A percentile compares a stretch with the other conserved stretches of the same genome.
Conservation (phyloP, 2,329 filamentous ascomycete species). For the Colletotrichum agaves region DNA sequence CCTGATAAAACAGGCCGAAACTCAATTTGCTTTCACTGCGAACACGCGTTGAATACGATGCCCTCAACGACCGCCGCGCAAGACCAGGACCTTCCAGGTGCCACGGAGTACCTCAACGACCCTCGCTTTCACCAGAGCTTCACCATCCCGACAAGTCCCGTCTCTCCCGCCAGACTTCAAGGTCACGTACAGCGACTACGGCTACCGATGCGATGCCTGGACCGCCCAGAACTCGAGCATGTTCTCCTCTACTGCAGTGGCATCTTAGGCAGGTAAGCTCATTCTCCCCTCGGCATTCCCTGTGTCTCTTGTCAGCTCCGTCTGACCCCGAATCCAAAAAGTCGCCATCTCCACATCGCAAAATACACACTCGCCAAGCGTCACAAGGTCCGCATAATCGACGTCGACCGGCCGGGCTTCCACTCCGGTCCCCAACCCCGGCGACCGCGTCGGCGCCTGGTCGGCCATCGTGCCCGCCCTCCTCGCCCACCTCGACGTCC, state of each 20-base stretch:
- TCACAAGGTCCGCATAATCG: slow-evolving; percentile 47
- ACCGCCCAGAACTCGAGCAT: slow-evolving; percentile 40
- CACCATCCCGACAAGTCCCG: slow-evolving; percentile 40
- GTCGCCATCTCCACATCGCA: slow-evolving; percentile 42
- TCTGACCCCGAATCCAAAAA: neutral
- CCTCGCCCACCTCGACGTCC: slow-evolving; percentile 47
- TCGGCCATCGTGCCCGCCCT: slow-evolving; percentile 46
- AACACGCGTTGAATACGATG: neutral
- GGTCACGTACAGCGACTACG: slow-evolving; percentile 46
- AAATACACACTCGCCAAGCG: slow-evolving; percentile 47
- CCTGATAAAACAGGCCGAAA: neutral
- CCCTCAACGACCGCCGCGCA: neutral
- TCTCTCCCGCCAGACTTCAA: slow-evolving; percentile 31
- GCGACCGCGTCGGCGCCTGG: slow-evolving; percentile 42
- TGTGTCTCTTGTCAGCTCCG: too few relatives aligned
- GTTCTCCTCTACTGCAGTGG: slow-evolving; percentile 46
- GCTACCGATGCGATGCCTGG: slow-evolving; percentile 45
- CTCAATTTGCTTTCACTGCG: neutral
- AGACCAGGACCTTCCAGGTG: neutral
- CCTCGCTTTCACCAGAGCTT: slow-evolving; percentile 43
- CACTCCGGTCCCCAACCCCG: slow-evolving; percentile 37
- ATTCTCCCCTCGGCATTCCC: too few relatives aligned
- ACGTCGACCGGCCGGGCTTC: slow-evolving; percentile 50
- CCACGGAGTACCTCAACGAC: slow-evolving; percentile 39
- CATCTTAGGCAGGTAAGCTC: slow-evolving; percentile 41